Percentiles rank a stretch among this genome's conserved stretches.
These are phyloP conservation scores for Aspergillus udagawae DNA, from an alignment of 2,329 filamentous ascomycete genomes.

Conservation along the genomic window DNA sequence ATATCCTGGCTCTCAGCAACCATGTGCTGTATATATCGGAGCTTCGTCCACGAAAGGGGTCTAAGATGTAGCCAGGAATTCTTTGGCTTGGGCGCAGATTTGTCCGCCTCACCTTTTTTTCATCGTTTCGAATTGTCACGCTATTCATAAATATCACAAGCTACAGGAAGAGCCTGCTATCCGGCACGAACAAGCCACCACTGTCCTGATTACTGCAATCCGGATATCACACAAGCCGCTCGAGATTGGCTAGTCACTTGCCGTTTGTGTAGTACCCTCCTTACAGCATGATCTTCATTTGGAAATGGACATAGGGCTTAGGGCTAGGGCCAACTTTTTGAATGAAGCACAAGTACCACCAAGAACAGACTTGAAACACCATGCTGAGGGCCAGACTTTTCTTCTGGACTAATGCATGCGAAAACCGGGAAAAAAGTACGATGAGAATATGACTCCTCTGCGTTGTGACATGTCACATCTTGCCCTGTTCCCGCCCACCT, in stretches of 20 bases:
- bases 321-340: constrained; percentile 7
- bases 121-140: not conserved
- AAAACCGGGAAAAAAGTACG: not conserved
- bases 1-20: constrained; percentile 18
- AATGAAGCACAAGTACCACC: not conserved
- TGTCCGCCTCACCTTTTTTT: not conserved
- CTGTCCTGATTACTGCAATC: not conserved
- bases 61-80: constrained; percentile 1
- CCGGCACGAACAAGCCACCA: not conserved
- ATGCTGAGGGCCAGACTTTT: not conserved
- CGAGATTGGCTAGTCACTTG: not conserved
- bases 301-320: constrained; percentile 8
- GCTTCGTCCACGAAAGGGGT: constrained; percentile 4
- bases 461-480: not conserved
- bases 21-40: constrained; percentile 17
- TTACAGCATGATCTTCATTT: not conserved
- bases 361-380: not conserved
- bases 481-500: not conserved
- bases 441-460: not conserved
- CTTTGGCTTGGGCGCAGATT: not conserved
- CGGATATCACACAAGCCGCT: too few relatives aligned
- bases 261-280: not conserved
- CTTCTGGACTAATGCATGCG: not conserved
- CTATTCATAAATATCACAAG: not conserved
- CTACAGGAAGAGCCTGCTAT: not conserved